Base-by-base conservation (phyloP, 2,329 filamentous ascomycete genomes). In the Dothideomycetes sp. region DNA sequence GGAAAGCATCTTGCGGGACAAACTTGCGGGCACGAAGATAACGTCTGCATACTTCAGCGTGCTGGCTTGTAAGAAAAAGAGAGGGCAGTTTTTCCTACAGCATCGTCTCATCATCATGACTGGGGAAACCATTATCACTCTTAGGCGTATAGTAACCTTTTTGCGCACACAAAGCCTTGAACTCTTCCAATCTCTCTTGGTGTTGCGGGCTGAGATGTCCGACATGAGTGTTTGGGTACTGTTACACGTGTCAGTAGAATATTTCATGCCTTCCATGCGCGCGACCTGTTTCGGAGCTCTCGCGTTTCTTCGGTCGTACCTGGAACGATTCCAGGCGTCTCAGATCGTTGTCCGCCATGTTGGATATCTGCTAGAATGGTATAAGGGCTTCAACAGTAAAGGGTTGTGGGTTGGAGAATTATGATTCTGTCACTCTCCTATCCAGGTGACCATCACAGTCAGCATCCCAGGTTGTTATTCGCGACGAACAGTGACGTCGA, bases 1-100 rank as follows among this genome's bases (percentile, higher is more conserved):
- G 72, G 57, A 80, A 80, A 10, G 88, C 88, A 49, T 89, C 86
- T 49, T 77, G 64, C 8, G 84, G 73, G 19, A 81, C 66, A 69
- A 89, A 95, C 60, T 79, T 82, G 41, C 88, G 78, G 24, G 88
- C 88, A 52, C 88, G 82, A 37, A 95, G 70, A 60, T 82, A 95
- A 44, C 88, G 85, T 46, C 85, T 91, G 51, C 38, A 31, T 5
- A 14, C 9, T 38, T 47, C 42, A 43, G 48, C n/a, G 36, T 37
- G 34, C 34, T 12, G 30, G 18, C 17, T 18, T 37, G 12, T 17
- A 7, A 12, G 19, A 10, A 31, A 11, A 3, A 5, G n/a, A n/a
- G n/a, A n/a, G n/a, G n/a, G 15, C 15, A 17, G 9, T 15, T 15
- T 24, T 36, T 63, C 76, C 47, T 66, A 83, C 76, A 88, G 67